Evolutionary conservation across 202 grass and related monocot species (phyloP).

Genomic region (Panicum virgatum): DNA sequence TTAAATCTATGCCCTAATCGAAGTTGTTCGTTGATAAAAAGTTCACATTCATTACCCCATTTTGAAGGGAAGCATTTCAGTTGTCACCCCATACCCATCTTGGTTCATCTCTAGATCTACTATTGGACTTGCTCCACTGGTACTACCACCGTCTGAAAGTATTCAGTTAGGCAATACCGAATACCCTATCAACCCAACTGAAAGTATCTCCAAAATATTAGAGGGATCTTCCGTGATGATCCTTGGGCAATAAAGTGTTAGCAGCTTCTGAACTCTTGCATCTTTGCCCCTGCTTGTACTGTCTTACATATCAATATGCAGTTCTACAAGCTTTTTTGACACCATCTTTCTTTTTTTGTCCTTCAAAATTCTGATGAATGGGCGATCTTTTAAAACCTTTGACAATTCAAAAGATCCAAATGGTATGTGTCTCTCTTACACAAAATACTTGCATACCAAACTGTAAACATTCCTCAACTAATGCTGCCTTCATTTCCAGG

Average conservation of each 20-base stretch:
- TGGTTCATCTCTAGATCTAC: neutral
- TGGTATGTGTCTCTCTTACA: slow-evolving; percentile 48
- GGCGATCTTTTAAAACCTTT: slow-evolving; percentile 8
- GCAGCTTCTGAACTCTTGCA: neutral
- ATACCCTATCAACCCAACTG: neutral
- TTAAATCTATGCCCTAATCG: neutral
- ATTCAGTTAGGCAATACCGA: neutral
- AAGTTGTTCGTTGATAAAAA: neutral
- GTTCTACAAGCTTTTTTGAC: slow-evolving; percentile 4
- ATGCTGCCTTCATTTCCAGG: slow-evolving; percentile 44
- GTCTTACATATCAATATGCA: neutral
- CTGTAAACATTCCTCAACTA: neutral
- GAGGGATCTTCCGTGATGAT: neutral
- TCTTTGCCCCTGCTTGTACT: neutral
- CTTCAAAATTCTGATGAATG: slow-evolving; percentile 30
- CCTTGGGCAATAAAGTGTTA: neutral
- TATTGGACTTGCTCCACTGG: neutral
- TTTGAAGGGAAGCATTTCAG: neutral
- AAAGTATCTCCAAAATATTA: neutral
- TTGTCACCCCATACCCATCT: neutral
- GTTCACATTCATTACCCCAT: neutral
- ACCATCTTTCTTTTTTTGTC: slow-evolving; percentile 12
- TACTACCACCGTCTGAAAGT: neutral
- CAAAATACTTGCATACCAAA: neutral
- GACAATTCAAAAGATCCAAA: slow-evolving; percentile 70